Conservation (phyloP, 495 filamentous ascomycete genomes). For the Hyaloscypha finlandica region DNA sequence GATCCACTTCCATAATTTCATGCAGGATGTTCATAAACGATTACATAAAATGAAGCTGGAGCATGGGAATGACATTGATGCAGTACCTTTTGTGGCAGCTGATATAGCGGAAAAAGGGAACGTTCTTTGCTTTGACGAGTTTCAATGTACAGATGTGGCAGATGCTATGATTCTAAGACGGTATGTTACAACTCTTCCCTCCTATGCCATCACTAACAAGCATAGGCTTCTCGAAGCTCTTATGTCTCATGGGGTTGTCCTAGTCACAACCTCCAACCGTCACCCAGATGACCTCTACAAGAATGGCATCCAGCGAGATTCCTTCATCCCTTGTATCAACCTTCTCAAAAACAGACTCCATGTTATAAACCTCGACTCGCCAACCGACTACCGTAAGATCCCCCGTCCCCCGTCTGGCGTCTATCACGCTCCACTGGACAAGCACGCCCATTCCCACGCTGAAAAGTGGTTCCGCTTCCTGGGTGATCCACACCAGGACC, state of each 20-base stretch:
- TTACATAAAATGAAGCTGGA: slow-evolving; percentile 87
- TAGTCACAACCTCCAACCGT: slow-evolving; percentile 95
- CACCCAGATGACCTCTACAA: slow-evolving; percentile 96
- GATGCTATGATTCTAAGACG: slow-evolving; percentile 96
- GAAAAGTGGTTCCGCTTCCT: slow-evolving; percentile 95
- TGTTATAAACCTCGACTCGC: slow-evolving; percentile 92
- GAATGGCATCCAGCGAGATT: slow-evolving; percentile 94
- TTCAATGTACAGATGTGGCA: slow-evolving; percentile 97
- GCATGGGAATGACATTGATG: slow-evolving; percentile 89
- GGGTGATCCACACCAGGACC: slow-evolving; percentile 76
- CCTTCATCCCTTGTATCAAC: slow-evolving; percentile 93
- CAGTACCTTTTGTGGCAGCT: slow-evolving; percentile 87
- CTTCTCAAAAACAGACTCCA: slow-evolving; percentile 79
- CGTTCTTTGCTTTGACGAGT: slow-evolving; percentile 97
- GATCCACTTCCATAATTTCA: slow-evolving; percentile 99
- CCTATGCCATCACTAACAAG: slow-evolving; percentile 10
- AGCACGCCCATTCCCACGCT: slow-evolving; percentile 74
- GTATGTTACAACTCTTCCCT: slow-evolving; percentile 37
- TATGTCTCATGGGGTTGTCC: slow-evolving; percentile 94
- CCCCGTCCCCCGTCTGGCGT: slow-evolving; percentile 91
- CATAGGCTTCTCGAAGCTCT: slow-evolving; percentile 78
- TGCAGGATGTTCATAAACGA: slow-evolving; percentile 96
- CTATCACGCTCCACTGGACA: slow-evolving; percentile 81
- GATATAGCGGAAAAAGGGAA: slow-evolving; percentile 83
- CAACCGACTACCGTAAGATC: slow-evolving; percentile 96